These are phyloP conservation scores for Saccharomycopsis crataegensis DNA, from an alignment of 1,139 yeast species.

Conservation along the genomic window DNA sequence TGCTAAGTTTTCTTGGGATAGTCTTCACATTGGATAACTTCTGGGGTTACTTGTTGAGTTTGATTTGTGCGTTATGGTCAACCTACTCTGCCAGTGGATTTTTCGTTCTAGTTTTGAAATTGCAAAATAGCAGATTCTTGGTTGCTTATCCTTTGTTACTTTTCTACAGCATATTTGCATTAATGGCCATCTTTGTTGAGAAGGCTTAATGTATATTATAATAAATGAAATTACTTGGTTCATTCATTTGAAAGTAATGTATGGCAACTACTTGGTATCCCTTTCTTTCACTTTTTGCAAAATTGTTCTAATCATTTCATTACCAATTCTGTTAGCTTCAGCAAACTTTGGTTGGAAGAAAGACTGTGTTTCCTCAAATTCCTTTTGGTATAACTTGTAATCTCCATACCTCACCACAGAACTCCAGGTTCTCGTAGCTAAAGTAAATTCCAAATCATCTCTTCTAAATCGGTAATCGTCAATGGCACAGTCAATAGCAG, in stretches of 20 bases:
- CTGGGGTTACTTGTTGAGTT: slow-evolving; percentile 65
- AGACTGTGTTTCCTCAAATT: slow-evolving; percentile 70
- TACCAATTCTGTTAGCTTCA: slow-evolving; percentile 87
- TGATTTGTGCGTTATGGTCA: slow-evolving; percentile 81
- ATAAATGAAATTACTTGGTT: neutral
- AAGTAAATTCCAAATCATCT: slow-evolving; percentile 80
- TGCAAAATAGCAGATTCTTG: slow-evolving; percentile 79
- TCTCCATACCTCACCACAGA: slow-evolving; percentile 71
- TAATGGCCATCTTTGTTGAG: slow-evolving; percentile 83
- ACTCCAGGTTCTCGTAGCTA: slow-evolving; percentile 83
- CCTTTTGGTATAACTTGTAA: slow-evolving; percentile 60
- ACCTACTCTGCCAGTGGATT: slow-evolving; percentile 92
- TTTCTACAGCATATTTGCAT: slow-evolving; percentile 89
- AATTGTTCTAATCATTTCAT: slow-evolving; percentile 91
- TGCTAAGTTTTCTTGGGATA: slow-evolving; percentile 70
- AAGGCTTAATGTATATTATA: slow-evolving; percentile 10
- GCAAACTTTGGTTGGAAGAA: slow-evolving; percentile 83
- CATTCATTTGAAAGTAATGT: neutral
- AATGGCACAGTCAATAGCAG: slow-evolving; percentile 67
- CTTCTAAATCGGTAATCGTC: slow-evolving; percentile 62
- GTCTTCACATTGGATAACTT: slow-evolving; percentile 62
- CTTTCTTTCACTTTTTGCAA: slow-evolving; percentile 43
- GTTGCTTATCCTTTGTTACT: slow-evolving; percentile 91
- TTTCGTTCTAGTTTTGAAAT: slow-evolving; percentile 76
- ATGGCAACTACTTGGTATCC: slow-evolving; percentile 10